phyloP scores from a whole-genome alignment of 2,329 filamentous ascomycete genomes.

The Sarocladiaceae sp. region DNA sequence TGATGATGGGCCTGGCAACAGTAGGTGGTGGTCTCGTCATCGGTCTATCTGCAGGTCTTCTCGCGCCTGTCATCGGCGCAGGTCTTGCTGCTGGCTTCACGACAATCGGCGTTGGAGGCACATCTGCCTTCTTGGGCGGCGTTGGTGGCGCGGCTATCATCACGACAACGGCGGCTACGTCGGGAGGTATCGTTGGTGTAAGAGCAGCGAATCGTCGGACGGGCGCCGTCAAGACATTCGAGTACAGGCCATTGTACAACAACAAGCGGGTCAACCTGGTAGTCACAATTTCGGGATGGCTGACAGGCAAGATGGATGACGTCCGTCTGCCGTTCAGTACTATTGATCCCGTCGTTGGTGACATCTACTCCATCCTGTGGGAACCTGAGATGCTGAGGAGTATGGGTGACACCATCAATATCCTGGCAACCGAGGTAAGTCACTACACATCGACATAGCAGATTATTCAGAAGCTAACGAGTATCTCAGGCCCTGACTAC shows the following conservation, averaged over 20 bases:
- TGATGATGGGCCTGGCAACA: constrained; percentile 95
- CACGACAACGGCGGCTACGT: constrained; percentile 79
- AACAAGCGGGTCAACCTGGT: constrained; percentile 97
- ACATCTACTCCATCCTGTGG: constrained; percentile 95
- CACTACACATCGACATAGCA: background rate
- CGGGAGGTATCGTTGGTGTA: constrained; percentile 79
- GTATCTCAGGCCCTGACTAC: constrained; percentile 75
- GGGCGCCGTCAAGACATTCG: constrained; percentile 90
- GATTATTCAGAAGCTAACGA: background rate
- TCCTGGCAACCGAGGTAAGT: constrained; percentile 89
- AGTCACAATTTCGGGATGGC: constrained; percentile 93
- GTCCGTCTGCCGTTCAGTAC: constrained; percentile 94
- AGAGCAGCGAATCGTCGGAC: constrained; percentile 82
- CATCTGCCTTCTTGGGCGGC: constrained; percentile 81
- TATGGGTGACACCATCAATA: constrained; percentile 98
- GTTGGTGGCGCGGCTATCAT: constrained; percentile 91
- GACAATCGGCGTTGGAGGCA: constrained; percentile 75
- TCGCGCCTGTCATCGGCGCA: constrained; percentile 90
- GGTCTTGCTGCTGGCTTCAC: constrained; percentile 92
- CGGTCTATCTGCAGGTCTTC: constrained; percentile 82
- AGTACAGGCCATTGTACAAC: constrained; percentile 94
- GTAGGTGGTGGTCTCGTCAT: constrained; percentile 94
- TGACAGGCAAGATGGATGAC: constrained; percentile 96
- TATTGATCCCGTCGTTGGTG: constrained; percentile 94
- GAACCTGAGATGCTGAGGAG: constrained; percentile 96